Evolutionary conservation across 768 basidiomycete species (phyloP), one percentile per base, ranked within the genome.

Genomic region (Kwoniella botswanensis): DNA sequence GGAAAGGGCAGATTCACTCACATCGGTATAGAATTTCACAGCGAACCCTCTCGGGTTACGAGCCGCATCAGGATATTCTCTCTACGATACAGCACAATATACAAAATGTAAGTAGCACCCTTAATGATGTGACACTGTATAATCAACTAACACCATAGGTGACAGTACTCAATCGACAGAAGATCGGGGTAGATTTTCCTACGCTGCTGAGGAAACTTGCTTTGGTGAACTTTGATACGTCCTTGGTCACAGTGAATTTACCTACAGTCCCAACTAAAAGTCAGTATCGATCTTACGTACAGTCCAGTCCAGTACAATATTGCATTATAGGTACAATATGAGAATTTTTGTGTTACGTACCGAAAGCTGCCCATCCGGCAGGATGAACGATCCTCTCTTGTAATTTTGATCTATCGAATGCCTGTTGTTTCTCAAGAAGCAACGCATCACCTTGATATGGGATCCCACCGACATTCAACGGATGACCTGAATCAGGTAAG

Each of bases 361-460:
- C 78, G 62, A 79, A 82, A 21, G 80, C 79, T 11, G 71, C 68
- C 57, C 75, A 79, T 57, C 77, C 78, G 55, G 68, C 70, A n/a
- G 82, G 80, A 63, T 83, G 82, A 12, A 83, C 82, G 67, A 82
- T 80, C 24, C 82, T 71, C 71, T 82, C 82, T 22, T 57, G 67
- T 17, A 76, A 66, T 76, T 83, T 80, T 17, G 71, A 74, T 50
- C 82, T 67, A 63, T 81, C 80, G 66, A 83, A 83, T 5, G 79
- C 74, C 69, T 79, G 76, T 64, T 81, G 82, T 67, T 83, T 80
- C 71, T 83, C 82, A 55, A 81, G 74, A 15, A 83, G 70, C n/a
- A 76, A 56, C 11, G 80, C 50, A 63, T 83, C 82, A 46, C 67
- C 73, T 57, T 81, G 79, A 55, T 70, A 74, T 1, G 79, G 81